Evolutionary conservation across 306 rosid genomes (phyloP).

Genomic region (Sphenostylis stenocarpa): DNA sequence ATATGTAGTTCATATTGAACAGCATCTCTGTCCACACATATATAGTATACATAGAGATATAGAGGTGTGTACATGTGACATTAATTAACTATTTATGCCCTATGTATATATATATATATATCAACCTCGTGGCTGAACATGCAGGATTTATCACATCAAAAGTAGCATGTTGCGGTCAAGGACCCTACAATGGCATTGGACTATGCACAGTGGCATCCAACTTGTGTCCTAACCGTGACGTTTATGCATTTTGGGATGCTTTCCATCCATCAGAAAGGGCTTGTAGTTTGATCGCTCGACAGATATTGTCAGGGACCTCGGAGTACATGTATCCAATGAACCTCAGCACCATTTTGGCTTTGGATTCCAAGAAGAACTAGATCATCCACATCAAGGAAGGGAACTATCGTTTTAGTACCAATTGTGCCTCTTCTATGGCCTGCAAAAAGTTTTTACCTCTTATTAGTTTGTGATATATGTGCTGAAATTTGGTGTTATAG

Average conservation of each 20-base stretch:
- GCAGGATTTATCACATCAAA: slow-evolving; percentile 70
- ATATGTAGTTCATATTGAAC: background rate
- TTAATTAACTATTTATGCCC: background rate
- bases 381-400: background rate
- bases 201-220: slow-evolving; percentile 62
- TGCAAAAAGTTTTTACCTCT: too few species aligned
- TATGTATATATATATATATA: too few species aligned
- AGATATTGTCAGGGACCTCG: slow-evolving; percentile 46
- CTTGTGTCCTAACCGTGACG: slow-evolving; percentile 61
- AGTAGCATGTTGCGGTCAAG: slow-evolving; percentile 90
- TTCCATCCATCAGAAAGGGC: slow-evolving; percentile 79
- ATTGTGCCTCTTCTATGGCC: too few species aligned
- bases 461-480: too few species aligned
- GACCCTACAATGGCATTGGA: slow-evolving; percentile 72
- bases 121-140: background rate
- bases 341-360: slow-evolving; percentile 71
- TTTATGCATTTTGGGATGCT: slow-evolving; percentile 79
- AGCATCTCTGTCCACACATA: too few species aligned
- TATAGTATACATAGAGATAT: too few species aligned
- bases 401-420: background rate
- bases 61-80: background rate
- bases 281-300: slow-evolving; percentile 38
- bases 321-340: slow-evolving; percentile 83
- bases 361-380: slow-evolving; percentile 52
- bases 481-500: slow-evolving; percentile 11